Conservation (phyloP, 768 basidiomycete genomes). For the Crucibulum laeve region DNA sequence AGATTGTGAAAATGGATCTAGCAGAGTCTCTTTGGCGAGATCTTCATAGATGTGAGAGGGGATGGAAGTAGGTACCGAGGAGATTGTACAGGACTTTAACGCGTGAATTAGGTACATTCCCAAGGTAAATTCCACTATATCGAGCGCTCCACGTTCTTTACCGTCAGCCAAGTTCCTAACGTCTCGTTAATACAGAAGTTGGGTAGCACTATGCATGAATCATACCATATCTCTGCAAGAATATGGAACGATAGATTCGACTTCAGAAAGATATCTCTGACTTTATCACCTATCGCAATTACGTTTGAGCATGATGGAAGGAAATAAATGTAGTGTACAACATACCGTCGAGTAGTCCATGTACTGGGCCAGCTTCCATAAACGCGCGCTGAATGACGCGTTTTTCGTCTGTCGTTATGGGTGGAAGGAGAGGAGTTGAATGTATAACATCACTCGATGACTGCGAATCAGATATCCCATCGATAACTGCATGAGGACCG, state of each 20-base stretch:
- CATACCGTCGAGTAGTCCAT: conserved; percentile 53
- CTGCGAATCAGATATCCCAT: conserved; percentile 21
- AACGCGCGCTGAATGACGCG: conserved; percentile 55
- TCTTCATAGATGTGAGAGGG: conserved; percentile 23
- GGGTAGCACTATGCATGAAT: conserved; percentile 1
- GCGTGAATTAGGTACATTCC: conserved; percentile 62
- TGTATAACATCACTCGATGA: not conserved
- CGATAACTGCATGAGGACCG: conserved; percentile 42
- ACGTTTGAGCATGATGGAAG: not conserved
- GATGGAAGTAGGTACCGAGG: conserved; percentile 23
- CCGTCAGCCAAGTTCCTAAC: conserved; percentile 61
- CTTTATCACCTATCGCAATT: conserved; percentile 40
- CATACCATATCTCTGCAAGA: conserved; percentile 59
- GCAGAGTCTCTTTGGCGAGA: conserved; percentile 2
- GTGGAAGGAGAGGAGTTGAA: conserved; percentile 34
- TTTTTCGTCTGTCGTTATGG: conserved; percentile 46
- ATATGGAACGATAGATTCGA: conserved; percentile 55
- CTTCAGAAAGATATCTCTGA: conserved; percentile 59
- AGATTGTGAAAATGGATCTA: conserved; percentile 5
- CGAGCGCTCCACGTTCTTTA: conserved; percentile 53
- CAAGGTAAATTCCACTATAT: conserved; percentile 63
- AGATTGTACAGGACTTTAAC: conserved; percentile 27
- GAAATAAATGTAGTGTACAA: not conserved
- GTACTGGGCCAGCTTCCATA: conserved; percentile 39
- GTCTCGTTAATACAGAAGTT: not conserved